These are phyloP conservation scores for Pelargonium citronellum DNA, from an alignment of 441 rosid genomes.

Conservation along the genomic window DNA sequence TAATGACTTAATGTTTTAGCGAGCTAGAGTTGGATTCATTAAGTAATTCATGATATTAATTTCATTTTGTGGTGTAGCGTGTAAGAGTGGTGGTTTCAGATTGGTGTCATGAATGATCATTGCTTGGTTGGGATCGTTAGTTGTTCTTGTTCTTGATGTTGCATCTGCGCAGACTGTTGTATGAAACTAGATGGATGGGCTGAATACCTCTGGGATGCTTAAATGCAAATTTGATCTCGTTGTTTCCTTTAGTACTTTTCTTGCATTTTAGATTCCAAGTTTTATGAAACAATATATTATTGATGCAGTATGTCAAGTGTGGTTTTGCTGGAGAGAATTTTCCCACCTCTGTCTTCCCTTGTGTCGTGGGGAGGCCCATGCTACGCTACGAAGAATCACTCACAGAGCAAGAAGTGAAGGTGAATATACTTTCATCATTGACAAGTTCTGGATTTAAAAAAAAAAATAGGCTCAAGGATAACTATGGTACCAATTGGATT, in stretches of 20 bases:
- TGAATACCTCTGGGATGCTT: neutral
- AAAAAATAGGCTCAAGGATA: neutral
- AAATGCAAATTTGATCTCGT: neutral
- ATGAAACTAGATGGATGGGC: neutral
- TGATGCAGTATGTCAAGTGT: slow-evolving; percentile 85
- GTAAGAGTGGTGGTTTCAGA: neutral
- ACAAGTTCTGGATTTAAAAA: neutral
- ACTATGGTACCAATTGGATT: neutral
- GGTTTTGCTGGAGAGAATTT: slow-evolving; percentile 97
- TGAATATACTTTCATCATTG: slow-evolving; percentile 15
- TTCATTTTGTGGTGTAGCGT: slow-evolving; percentile 5
- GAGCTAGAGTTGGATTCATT: neutral
- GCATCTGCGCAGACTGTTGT: neutral
- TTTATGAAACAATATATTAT: slow-evolving; percentile 13
- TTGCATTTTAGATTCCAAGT: slow-evolving; percentile 10
- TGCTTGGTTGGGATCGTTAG: too few species aligned
- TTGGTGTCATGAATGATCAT: neutral
- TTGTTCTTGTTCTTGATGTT: neutral
- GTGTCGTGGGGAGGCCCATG: slow-evolving; percentile 91
- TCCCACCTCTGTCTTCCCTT: slow-evolving; percentile 95
- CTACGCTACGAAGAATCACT: slow-evolving; percentile 85
- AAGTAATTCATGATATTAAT: neutral
- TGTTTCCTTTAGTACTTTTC: neutral
- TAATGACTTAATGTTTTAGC: slow-evolving; percentile 1
- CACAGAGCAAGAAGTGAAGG: slow-evolving; percentile 82